Percentiles rank a stretch among this genome's conserved stretches.
These are phyloP conservation scores for Suillus cothurnatus DNA, from an alignment of 768 basidiomycete genomes.

Conservation along the genomic window DNA sequence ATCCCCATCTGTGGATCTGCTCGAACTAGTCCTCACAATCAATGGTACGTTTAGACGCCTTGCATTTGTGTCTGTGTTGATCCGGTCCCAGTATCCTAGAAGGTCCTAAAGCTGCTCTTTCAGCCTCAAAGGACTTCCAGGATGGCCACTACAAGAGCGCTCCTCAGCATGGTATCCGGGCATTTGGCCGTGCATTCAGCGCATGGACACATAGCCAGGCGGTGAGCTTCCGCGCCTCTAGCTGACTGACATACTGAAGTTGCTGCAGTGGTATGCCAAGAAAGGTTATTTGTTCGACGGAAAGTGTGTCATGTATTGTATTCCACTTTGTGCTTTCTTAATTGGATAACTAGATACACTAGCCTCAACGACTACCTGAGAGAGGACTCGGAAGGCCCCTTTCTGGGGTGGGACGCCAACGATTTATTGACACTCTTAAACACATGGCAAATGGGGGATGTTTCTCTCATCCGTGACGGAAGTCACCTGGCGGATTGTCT, in stretches of 20 bases:
- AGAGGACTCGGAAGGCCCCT: conserved; percentile 52
- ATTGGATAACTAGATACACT: conserved; percentile 38
- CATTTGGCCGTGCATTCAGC: conserved; percentile 56
- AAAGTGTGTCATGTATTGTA: conserved; percentile 28
- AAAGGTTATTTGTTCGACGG: conserved; percentile 46
- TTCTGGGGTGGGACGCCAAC: conserved; percentile 57
- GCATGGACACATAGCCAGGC: conserved; percentile 63
- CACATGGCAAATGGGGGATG: conserved; percentile 53
- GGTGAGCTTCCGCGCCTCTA: conserved; percentile 29
- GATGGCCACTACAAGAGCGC: conserved; percentile 50
- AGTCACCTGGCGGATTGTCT: conserved; percentile 45
- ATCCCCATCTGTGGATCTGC: conserved; percentile 55
- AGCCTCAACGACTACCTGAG: conserved; percentile 50
- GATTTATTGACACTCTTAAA: conserved; percentile 49
- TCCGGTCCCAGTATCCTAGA: conserved; percentile 52
- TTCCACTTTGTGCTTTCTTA: conserved; percentile 1
- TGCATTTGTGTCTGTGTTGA: neutral
- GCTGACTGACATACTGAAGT: neutral
- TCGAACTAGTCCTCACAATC: conserved; percentile 55
- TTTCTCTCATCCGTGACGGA: conserved; percentile 45
- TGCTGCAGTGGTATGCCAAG: conserved; percentile 54
- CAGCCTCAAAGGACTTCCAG: conserved; percentile 55
- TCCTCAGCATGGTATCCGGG: conserved; percentile 53
- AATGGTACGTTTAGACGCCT: conserved; percentile 40
- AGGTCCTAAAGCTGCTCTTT: conserved; percentile 55